Percentiles rank a stretch among this genome's conserved stretches.
Conservation (phyloP, 2,329 filamentous ascomycete species). For the Fusarium sp. region DNA sequence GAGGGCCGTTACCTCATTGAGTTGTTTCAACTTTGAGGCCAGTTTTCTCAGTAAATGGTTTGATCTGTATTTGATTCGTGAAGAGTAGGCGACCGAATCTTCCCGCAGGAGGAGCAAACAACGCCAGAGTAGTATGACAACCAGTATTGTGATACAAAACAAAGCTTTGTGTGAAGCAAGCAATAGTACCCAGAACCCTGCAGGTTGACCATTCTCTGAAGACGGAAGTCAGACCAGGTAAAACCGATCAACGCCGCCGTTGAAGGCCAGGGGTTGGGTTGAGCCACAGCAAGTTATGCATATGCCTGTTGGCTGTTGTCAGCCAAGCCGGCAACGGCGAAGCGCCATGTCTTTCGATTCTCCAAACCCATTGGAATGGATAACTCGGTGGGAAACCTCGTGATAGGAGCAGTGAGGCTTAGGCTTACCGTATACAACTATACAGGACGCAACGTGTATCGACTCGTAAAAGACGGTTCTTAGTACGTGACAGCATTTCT, state of each 20-base stretch:
- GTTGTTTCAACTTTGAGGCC: slow-evolving; percentile 40
- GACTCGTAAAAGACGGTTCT: slow-evolving; percentile 1
- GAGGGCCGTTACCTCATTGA: slow-evolving; percentile 13
- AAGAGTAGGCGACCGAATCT: slow-evolving; percentile 16
- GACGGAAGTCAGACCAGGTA: slow-evolving; percentile 7
- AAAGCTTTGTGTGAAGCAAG: slow-evolving; percentile 42
- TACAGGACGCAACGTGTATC: neutral
- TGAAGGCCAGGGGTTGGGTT: slow-evolving; percentile 25
- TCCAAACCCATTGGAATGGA: slow-evolving; percentile 40
- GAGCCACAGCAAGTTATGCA: slow-evolving; percentile 31
- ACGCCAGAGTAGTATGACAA: slow-evolving; percentile 19
- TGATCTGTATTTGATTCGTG: slow-evolving; percentile 31
- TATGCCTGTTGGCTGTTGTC: slow-evolving; percentile 21
- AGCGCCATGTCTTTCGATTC: slow-evolving; percentile 33
- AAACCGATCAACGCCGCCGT: slow-evolving; percentile 23
- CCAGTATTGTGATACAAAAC: slow-evolving; percentile 42
- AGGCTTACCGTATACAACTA: neutral
- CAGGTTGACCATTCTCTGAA: slow-evolving; percentile 1
- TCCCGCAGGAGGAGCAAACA: slow-evolving; percentile 17
- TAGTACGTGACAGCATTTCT: slow-evolving; percentile 3
- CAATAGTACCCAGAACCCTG: slow-evolving; percentile 12
- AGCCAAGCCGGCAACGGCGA: slow-evolving; percentile 46
- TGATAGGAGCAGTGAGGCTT: slow-evolving; percentile 20
- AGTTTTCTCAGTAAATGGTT: slow-evolving; percentile 19
- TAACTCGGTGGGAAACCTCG: slow-evolving; percentile 7